phyloP scores from a whole-genome alignment of 1,139 yeast genomes.

The Candida sojae region DNA sequence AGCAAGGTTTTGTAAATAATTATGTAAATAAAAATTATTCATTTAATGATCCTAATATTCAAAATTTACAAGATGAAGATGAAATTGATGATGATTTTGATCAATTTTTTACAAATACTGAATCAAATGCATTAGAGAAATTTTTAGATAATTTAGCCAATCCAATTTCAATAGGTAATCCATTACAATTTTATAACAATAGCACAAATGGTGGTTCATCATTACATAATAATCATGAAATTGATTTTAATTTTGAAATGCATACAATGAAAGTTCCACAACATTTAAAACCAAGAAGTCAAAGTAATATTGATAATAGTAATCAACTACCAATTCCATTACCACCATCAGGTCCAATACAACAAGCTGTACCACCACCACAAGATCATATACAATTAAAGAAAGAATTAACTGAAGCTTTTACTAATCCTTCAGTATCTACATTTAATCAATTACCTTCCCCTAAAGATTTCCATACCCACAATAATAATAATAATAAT shows the following conservation, averaged over 20 bases:
- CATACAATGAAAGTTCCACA: conserved; percentile 31
- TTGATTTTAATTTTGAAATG: conserved; percentile 27
- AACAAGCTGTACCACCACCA: background rate
- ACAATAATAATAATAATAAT: background rate
- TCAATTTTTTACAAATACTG: conserved; percentile 47
- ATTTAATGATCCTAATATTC: background rate
- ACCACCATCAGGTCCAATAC: conserved; percentile 1
- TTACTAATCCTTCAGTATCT: conserved; percentile 28
- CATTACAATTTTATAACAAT: conserved; percentile 33
- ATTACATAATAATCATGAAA: conserved; percentile 11
- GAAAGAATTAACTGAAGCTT: conserved; percentile 38
- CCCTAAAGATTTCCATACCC: conserved; percentile 18
- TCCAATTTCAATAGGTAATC: conserved; percentile 25
- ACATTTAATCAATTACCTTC: conserved; percentile 34
- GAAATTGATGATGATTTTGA: conserved; percentile 35
- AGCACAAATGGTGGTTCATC: background rate
- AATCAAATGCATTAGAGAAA: conserved; percentile 45
- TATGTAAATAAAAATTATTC: conserved; percentile 1
- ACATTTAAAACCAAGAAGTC: conserved; percentile 7
- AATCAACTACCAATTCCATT: conserved; percentile 5
- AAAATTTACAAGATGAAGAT: conserved; percentile 12
- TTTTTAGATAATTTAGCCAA: conserved; percentile 47
- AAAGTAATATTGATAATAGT: background rate
- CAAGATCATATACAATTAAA: conserved; percentile 23
- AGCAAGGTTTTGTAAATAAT: conserved; percentile 1